A percentile compares a stretch with the other conserved stretches of the same genome.
phyloP scores from a whole-genome alignment of 495 filamentous ascomycete species.

The Bombardia bombarda region DNA sequence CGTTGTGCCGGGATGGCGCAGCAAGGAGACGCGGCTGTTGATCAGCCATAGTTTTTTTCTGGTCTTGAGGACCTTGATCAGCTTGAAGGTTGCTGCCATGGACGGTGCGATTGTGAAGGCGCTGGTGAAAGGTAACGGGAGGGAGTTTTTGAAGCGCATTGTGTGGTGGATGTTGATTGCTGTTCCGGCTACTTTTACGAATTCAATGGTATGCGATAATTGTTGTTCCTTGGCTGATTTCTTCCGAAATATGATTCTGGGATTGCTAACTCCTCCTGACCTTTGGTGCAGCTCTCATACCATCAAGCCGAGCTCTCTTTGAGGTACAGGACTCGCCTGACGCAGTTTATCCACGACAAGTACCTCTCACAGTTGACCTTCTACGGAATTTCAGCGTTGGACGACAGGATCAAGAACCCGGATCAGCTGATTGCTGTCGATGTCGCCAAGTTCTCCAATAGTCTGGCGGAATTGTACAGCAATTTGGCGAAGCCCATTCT shows the following conservation, averaged over 20 bases:
- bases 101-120: constrained; percentile 88
- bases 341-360: constrained; percentile 83
- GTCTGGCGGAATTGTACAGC: constrained; percentile 88
- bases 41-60: constrained; percentile 77
- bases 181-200: constrained; percentile 95
- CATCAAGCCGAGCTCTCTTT: constrained; percentile 93
- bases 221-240: too few relatives aligned
- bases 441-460: constrained; percentile 92
- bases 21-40: constrained; percentile 78
- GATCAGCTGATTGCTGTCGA: constrained; percentile 97
- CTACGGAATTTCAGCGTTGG: constrained; percentile 88
- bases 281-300: too few relatives aligned
- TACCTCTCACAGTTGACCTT: constrained; percentile 97
- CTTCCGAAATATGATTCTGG: too few relatives aligned
- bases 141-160: constrained; percentile 79
- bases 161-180: constrained; percentile 99
- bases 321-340: constrained; percentile 85
- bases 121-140: constrained; percentile 83
- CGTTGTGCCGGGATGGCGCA: constrained; percentile 81
- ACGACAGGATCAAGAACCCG: constrained; percentile 97
- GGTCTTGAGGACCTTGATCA: constrained; percentile 81
- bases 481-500: constrained; percentile 94
- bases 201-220: constrained; percentile 77
- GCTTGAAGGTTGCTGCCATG: constrained; percentile 91
- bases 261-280: too few relatives aligned